Evolutionary conservation across 495 filamentous ascomycete genomes (phyloP).

Genomic region (Aspergillus leporis): DNA sequence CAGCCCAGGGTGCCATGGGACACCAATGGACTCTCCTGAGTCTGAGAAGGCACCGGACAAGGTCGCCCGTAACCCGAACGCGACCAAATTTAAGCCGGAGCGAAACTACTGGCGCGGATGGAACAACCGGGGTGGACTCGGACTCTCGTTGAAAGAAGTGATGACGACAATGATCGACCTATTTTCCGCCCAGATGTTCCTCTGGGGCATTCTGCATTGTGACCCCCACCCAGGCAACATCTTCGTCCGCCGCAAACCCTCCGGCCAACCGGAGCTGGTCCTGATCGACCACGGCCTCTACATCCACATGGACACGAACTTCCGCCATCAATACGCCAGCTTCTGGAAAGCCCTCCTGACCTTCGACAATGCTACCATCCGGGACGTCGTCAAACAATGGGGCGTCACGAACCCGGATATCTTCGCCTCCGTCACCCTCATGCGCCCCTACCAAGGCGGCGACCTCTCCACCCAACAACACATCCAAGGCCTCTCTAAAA

Average conservation of each 20-base stretch:
- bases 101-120: constrained; percentile 75
- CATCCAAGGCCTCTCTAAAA: constrained; percentile 61
- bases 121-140: constrained; percentile 72
- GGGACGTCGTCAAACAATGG: constrained; percentile 71
- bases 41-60: constrained; percentile 24
- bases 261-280: constrained; percentile 81
- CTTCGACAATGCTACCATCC: constrained; percentile 83
- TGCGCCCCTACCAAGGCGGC: constrained; percentile 88
- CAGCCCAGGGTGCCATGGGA: constrained; percentile 74
- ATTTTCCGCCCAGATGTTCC: constrained; percentile 95
- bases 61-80: constrained; percentile 41
- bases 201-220: constrained; percentile 91
- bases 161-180: constrained; percentile 97
- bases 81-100: constrained; percentile 69
- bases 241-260: constrained; percentile 83
- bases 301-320: constrained; percentile 80
- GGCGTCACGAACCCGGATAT: constrained; percentile 86
- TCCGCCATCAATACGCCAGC: constrained; percentile 83
- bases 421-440: constrained; percentile 85
- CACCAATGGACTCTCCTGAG: constrained; percentile 55
- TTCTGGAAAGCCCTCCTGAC: constrained; percentile 95
- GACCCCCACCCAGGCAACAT: constrained; percentile 98
- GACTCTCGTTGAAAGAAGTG: constrained; percentile 75
- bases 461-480: constrained; percentile 61
- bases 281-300: constrained; percentile 97